A percentile compares a stretch with the other conserved stretches of the same genome.
Conservation (phyloP, 805 yeast genomes). For the Cyberlindnera xylosilytica region DNA sequence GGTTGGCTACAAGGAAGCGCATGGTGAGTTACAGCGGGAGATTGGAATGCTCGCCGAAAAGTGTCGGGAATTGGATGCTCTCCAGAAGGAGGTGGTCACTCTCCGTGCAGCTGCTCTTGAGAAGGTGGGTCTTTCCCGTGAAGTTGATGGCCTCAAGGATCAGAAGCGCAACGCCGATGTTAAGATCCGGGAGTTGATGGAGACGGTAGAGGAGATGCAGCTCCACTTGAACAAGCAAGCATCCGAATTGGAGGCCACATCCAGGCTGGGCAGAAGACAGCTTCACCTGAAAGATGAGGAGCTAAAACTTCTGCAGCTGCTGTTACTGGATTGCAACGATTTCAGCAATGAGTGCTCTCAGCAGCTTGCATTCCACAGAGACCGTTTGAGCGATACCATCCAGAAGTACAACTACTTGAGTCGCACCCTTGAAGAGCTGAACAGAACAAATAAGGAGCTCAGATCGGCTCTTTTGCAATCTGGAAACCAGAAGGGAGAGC, state of each 20-base stretch:
- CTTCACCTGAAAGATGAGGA: conserved; percentile 4
- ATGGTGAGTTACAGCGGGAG: neutral
- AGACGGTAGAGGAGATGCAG: conserved; percentile 2
- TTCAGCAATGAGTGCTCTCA: conserved; percentile 9
- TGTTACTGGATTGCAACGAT: conserved; percentile 9
- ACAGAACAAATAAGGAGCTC: conserved; percentile 8
- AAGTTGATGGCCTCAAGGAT: neutral
- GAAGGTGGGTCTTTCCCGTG: neutral
- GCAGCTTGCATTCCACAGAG: conserved; percentile 8
- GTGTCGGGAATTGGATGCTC: neutral
- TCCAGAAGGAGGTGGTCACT: neutral
- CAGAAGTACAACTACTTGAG: conserved; percentile 9
- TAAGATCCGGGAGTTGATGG: neutral
- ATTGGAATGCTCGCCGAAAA: neutral
- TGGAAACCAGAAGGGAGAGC: conserved; percentile 11
- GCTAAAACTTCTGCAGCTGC: neutral
- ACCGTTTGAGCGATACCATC: conserved; percentile 9
- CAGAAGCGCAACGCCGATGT: neutral
- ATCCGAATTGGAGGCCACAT: neutral
- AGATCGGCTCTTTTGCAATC: conserved; percentile 8
- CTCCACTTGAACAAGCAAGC: neutral
- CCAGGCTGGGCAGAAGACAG: neutral
- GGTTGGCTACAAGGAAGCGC: neutral
- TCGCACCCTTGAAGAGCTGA: conserved; percentile 6
- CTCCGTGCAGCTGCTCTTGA: neutral